Evolutionary conservation across 176 grass and related monocot genomes (phyloP), one percentile per base, ranked within the genome.

Genomic region (Oryza longistaminata): DNA sequence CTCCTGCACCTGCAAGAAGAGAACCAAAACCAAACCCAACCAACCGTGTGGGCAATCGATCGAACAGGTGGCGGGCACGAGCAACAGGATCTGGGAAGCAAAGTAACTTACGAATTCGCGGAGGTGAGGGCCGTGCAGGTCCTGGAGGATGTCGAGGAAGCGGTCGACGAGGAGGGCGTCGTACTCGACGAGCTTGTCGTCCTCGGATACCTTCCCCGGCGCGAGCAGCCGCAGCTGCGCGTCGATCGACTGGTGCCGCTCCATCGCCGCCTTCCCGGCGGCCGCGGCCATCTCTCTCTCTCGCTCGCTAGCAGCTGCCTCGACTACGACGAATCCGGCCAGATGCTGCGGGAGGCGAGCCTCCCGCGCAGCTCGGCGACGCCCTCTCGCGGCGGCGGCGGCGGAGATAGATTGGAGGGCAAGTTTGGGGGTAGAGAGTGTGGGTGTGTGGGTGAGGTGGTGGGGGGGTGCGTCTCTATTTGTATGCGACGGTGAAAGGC

Each of bases 151-250:
- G 86, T 97, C 94, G 68, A 97, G 87, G 79, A 97, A 97, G 70
- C 91, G 91, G 81, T 97, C 91, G 64, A 97, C 89, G 77, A 97
- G 89, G 64, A 97, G 87, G 24, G 94, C 94, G 74, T 97, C 91
- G 77, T 97, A 97, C 89, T 97, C 94, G 45, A 97, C 87, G 55
- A 97, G 94, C 82, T 97, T 97, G 85, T 97, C 94, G 61, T 92
- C 94, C 74, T 97, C 94, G 2, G 94, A 97, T 31, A 97, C 94
- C 94, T 97, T 97, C 29, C 71, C 85, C 55, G 94, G 94, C 31
- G 87, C 85, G 17, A 97, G 87, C 15, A 92, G 89, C 58, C 94
- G 85, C 85, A 97, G 81, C 85, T 97, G 94, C 31, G 94, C 94
- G 88, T 97, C 94, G 78, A 97, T 97, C 74, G 94, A 97, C 85